Percentiles rank a stretch among this genome's conserved stretches.
Evolutionary conservation across 257 asterid genomes (phyloP).

Genomic region (Solanum raphanifolium): DNA sequence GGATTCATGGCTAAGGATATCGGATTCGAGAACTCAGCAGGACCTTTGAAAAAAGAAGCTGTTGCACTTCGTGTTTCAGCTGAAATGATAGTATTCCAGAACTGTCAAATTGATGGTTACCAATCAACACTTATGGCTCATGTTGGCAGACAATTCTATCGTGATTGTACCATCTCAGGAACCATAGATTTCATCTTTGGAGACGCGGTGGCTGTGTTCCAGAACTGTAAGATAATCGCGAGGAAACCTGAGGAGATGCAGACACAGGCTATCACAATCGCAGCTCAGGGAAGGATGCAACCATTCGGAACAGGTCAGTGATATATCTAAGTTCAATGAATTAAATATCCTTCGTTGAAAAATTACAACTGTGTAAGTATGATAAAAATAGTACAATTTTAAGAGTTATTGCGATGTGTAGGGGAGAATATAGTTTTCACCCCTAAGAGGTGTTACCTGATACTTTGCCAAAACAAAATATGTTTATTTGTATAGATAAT

Average conservation of each 20-base stretch:
- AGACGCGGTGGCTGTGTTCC: slow-evolving; percentile 6
- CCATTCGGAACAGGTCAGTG: background rate
- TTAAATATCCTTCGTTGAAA: background rate
- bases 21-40: slow-evolving; percentile 20
- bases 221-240: slow-evolving; percentile 12
- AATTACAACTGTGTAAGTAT: background rate
- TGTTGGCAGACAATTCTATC: background rate
- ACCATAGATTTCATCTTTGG: slow-evolving; percentile 25
- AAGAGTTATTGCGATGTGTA: background rate
- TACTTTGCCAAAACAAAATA: too few species aligned
- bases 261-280: slow-evolving; percentile 10
- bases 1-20: slow-evolving; percentile 4
- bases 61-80: slow-evolving; percentile 17
- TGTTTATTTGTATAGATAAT: too few species aligned
- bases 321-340: background rate
- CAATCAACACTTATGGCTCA: slow-evolving; percentile 19
- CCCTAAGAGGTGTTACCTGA: background rate
- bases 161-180: background rate
- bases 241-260: slow-evolving; percentile 6
- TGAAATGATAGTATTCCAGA: slow-evolving; percentile 2
- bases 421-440: background rate
- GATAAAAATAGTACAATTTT: background rate
- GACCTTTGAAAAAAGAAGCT: slow-evolving; percentile 12
- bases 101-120: slow-evolving; percentile 16
- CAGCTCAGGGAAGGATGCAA: slow-evolving; percentile 11